Evolutionary conservation across 495 filamentous ascomycete species (phyloP).

Genomic region (Neurospora sp.): DNA sequence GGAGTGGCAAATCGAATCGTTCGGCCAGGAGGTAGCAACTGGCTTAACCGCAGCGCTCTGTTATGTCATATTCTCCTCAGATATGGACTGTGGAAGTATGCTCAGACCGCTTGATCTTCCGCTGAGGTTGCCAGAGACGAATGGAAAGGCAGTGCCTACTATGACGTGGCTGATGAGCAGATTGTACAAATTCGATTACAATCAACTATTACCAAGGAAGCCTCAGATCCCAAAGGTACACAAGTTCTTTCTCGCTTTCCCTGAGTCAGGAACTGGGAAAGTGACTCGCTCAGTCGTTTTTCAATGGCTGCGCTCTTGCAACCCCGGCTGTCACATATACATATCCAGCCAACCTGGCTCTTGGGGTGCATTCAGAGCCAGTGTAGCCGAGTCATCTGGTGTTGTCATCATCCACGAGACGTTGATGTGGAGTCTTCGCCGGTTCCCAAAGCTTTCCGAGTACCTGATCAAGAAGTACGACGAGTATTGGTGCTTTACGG

Average conservation of each 20-base stretch:
- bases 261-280: conserved; percentile 3
- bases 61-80: conserved; percentile 26
- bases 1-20: conserved; percentile 22
- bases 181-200: conserved; percentile 18
- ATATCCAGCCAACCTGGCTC: conserved; percentile 11
- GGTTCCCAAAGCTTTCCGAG: conserved; percentile 16
- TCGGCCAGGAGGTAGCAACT: conserved; percentile 10
- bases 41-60: conserved; percentile 18
- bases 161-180: conserved; percentile 11
- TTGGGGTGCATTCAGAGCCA: conserved; percentile 19
- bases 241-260: conserved; percentile 25
- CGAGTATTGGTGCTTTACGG: conserved; percentile 24
- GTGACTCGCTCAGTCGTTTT: conserved; percentile 3
- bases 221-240: background rate
- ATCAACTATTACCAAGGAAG: conserved; percentile 13
- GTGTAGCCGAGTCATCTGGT: conserved; percentile 5
- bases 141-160: background rate
- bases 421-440: conserved; percentile 17
- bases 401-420: conserved; percentile 28
- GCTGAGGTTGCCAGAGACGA: background rate
- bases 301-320: conserved; percentile 20
- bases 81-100: conserved; percentile 9
- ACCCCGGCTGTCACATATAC: conserved; percentile 20
- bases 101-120: conserved; percentile 7
- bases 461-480: conserved; percentile 10